Percentiles rank a stretch among this genome's conserved stretches.
These are phyloP conservation scores for Ceratocystis destructans DNA, from an alignment of 2,329 filamentous ascomycete genomes.

Conservation along the genomic window DNA sequence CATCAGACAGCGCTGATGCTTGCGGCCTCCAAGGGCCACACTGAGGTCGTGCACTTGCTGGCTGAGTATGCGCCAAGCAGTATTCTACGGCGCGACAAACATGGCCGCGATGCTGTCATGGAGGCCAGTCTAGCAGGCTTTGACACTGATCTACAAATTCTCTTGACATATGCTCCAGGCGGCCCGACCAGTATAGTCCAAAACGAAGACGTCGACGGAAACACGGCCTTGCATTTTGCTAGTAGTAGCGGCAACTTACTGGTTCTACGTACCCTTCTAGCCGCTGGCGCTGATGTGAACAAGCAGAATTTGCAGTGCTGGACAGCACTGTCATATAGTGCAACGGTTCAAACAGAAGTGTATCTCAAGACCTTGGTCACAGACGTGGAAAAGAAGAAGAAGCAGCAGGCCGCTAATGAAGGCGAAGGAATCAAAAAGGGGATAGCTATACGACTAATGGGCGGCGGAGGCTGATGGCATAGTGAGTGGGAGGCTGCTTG, in stretches of 20 bases:
- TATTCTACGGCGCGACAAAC: constrained; percentile 51
- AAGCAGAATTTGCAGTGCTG: constrained; percentile 63
- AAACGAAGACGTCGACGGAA: constrained; percentile 56
- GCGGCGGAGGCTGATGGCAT: constrained; percentile 18
- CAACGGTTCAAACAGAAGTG: constrained; percentile 69
- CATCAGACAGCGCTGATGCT: constrained; percentile 74
- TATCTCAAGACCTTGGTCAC: constrained; percentile 66
- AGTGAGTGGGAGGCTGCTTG: not conserved
- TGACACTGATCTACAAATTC: constrained; percentile 50
- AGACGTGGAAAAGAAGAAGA: constrained; percentile 47
- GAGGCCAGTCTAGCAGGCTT: constrained; percentile 46
- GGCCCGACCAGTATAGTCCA: constrained; percentile 41
- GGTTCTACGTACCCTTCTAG: constrained; percentile 60
- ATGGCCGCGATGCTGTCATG: constrained; percentile 61
- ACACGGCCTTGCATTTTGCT: constrained; percentile 77
- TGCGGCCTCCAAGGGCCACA: constrained; percentile 54
- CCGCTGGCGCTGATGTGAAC: constrained; percentile 62
- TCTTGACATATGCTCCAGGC: constrained; percentile 47
- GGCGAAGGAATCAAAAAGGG: constrained; percentile 31
- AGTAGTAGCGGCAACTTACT: constrained; percentile 68
- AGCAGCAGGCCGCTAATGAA: constrained; percentile 30
- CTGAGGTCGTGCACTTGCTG: constrained; percentile 59
- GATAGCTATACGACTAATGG: constrained; percentile 33
- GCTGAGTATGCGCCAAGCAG: constrained; percentile 48
- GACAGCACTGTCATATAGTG: constrained; percentile 71